Evolutionary conservation across 805 yeast genomes (phyloP), one percentile per base, ranked within the genome.

Genomic region (Henningerozyma blattae): DNA sequence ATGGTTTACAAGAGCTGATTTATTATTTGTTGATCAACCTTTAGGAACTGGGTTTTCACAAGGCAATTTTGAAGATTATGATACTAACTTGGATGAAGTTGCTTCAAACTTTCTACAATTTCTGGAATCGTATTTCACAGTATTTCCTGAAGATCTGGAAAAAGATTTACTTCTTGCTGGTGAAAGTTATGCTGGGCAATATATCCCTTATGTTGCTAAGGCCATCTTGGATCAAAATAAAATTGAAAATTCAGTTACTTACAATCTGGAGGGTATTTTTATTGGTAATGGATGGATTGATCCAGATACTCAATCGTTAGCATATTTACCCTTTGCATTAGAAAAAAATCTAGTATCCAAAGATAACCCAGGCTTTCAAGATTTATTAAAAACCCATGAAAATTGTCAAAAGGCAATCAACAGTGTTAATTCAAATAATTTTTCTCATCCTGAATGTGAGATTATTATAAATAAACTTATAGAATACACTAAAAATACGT

Each of bases 181-280:
- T 20, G 98, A 91, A 61, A 82, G 94, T 43, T 91, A 80, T 59
- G 97, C 97, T 1, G 98, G 98, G 15, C 96, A 91, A 54, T 91
- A 85, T 52, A 81, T 91, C 34, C 97, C 98, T 1, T 83, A 80
- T 54, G 72, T 87, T 39, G 93, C 89, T 0, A 62, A 70, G 26
- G 74, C 72, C 1, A 64, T 89, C 4, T 45, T 73, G 31, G 59
- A 65, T 2, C 59, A 69, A 26, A 72, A 77, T 47, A 18, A 32
- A 10, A 16, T 15, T 4, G 27, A 28, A 31, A 42, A 59, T 15
- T 39, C 37, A 1, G 35, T 39, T 4, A 29, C 33, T 7, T 42
- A 67, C 24, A 63, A 76, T 35, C 54, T 87, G 37, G 64, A 70
- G 39, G 91, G 89, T 0, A 52, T 85, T 7, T 43, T 86, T 41